Conservation (phyloP, 768 basidiomycete species). For the Termitomyces bulborhizus region DNA sequence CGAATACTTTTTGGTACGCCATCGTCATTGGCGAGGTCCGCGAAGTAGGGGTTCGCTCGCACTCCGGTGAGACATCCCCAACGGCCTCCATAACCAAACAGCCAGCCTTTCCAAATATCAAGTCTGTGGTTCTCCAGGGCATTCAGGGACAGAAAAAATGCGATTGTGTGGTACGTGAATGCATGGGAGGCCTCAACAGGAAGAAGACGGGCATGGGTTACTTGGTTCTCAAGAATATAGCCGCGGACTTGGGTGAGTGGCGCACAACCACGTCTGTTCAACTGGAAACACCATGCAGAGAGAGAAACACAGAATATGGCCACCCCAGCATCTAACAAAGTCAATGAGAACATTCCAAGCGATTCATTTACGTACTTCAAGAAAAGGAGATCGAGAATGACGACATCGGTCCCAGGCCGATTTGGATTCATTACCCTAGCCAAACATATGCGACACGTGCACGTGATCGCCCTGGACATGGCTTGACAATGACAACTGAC, state of each 20-base stretch:
- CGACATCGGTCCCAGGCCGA: neutral
- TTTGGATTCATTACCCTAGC: neutral
- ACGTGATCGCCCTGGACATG: neutral
- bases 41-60: neutral
- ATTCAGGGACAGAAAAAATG: neutral
- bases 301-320: neutral
- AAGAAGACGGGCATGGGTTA: neutral
- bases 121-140: neutral
- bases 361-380: too few species aligned
- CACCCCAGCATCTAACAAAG: neutral
- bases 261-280: too few species aligned
- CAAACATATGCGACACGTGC: neutral
- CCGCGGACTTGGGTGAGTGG: neutral
- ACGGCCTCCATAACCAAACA: neutral
- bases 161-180: neutral
- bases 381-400: neutral
- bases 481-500: too few species aligned
- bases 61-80: neutral
- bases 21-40: neutral
- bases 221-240: neutral
- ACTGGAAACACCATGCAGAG: neutral
- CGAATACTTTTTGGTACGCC: neutral
- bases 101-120: neutral
- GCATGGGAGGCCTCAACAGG: neutral
- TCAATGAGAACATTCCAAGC: neutral